A percentile compares a stretch with the other conserved stretches of the same genome.
Evolutionary conservation across 768 basidiomycete genomes (phyloP).

Genomic region (Coprinellus micaceus): DNA sequence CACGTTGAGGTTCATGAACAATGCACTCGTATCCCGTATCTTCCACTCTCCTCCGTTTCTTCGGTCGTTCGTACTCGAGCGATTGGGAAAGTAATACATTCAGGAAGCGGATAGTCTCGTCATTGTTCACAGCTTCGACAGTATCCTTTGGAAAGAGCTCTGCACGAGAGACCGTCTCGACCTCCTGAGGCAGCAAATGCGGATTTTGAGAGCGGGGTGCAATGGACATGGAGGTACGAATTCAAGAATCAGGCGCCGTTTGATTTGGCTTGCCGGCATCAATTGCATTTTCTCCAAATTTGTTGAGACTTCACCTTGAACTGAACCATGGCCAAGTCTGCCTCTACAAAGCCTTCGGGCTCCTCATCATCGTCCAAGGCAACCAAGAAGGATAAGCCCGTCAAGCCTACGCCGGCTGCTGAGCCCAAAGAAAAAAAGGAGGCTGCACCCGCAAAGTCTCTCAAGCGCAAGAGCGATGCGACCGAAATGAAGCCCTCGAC

Average conservation of each 20-base stretch:
- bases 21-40: neutral
- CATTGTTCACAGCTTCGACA: neutral
- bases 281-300: slow-evolving; percentile 4
- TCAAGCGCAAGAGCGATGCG: slow-evolving; percentile 29
- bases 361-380: neutral
- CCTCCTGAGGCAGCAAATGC: slow-evolving; percentile 28
- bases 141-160: slow-evolving; percentile 15
- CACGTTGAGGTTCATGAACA: slow-evolving; percentile 17
- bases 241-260: slow-evolving; percentile 6
- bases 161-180: slow-evolving; percentile 1
- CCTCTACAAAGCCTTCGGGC: slow-evolving; percentile 1
- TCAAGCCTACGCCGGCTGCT: slow-evolving; percentile 12
- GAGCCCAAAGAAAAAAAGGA: slow-evolving; percentile 10
- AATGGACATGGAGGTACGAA: slow-evolving; percentile 21
- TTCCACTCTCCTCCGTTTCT: slow-evolving; percentile 10
- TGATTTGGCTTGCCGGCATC: slow-evolving; percentile 1
- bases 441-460: slow-evolving; percentile 19
- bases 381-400: neutral
- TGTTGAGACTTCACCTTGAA: neutral
- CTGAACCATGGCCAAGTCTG: slow-evolving; percentile 6
- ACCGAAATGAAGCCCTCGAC: slow-evolving; percentile 5
- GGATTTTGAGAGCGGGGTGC: slow-evolving; percentile 45
- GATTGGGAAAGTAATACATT: neutral
- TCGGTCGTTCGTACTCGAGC: neutral
- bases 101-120: slow-evolving; percentile 1